Evolutionary conservation across 1,284 basidiomycete species (phyloP), one percentile per base, ranked within the genome.

Genomic region (Butyriboletus appendiculatus): DNA sequence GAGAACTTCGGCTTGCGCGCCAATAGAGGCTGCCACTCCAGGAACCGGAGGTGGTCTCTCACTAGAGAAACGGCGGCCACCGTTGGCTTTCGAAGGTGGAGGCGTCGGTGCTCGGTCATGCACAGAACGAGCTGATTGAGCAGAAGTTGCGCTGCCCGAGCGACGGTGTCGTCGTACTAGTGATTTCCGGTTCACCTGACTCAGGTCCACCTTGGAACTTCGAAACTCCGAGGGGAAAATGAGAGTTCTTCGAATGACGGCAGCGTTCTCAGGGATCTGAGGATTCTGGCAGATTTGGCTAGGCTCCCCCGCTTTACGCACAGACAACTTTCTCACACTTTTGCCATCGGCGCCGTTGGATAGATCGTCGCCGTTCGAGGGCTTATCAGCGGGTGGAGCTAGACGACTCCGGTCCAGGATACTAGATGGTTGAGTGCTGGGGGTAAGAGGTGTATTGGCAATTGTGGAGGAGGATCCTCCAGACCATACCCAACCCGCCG

Each of bases 51-150:
- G 90, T 4, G 85, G 79, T 41, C 73, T 73, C 60, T 83, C 81
- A 26, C 63, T 69, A 18, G 88, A 90, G 70, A 90, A 88, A 35
- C 87, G 81, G 59, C 80, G 79, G 28, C 71, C 68, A 32, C 76
- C 74, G 33, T 77, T 72, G 6, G 79, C 72, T 58, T 82, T 81
- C n/a, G 86, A 81, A 33, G 89, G 90, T 18, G 88, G 88, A 24
- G 89, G 90, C 2, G 90, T 92, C 18, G 90, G 90, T n/a, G 76
- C 85, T 50, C 90, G 85, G 60, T 92, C 89, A 60, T 88, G 86
- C 22, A 92, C 75, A 32, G 90, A 90, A 50, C 84, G 82, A 61
- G 72, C 67, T 2, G 83, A 85, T 22, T 73, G 70, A 35, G 72
- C 66, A 32, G 81, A 81, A 18, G 76, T 75, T 15, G 77, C 76